Conservation (phyloP, 2,329 filamentous ascomycete genomes). For the Rhynchosporium agropyri region DNA sequence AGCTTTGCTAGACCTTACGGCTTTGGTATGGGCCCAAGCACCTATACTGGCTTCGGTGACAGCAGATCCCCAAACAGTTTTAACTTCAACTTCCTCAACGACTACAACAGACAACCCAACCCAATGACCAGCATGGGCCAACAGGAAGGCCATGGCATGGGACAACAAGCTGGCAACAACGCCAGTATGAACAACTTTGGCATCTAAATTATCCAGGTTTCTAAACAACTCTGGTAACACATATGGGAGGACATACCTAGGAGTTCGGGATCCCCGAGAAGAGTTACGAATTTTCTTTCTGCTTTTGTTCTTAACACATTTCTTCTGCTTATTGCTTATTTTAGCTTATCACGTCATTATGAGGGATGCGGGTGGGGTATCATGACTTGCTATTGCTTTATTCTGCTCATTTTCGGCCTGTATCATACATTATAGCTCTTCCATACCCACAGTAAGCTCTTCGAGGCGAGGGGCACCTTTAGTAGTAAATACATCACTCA, state of each 20-base stretch:
- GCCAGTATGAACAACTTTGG: constrained; percentile 9
- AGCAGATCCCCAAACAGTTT: constrained; percentile 21
- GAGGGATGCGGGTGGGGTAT: constrained; percentile 10
- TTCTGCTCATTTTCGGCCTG: constrained; percentile 12
- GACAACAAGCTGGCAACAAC: constrained; percentile 11
- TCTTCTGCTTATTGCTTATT: constrained; percentile 4
- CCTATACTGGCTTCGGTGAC: constrained; percentile 24
- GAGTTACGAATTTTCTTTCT: constrained; percentile 2
- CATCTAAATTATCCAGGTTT: constrained; percentile 14
- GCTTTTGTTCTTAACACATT: not conserved
- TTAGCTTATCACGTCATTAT: constrained; percentile 15
- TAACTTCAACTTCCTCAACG: constrained; percentile 17
- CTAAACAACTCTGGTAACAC: not conserved
- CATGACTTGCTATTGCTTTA: constrained; percentile 28
- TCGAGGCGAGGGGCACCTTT: constrained; percentile 32
- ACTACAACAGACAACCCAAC: constrained; percentile 29
- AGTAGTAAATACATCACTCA: constrained; percentile 35
- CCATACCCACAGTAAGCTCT: constrained; percentile 48
- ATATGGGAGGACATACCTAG: constrained; percentile 14
- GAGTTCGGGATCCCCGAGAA: constrained; percentile 10
- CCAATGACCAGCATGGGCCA: constrained; percentile 20
- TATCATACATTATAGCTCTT: constrained; percentile 54
- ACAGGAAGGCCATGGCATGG: constrained; percentile 21
- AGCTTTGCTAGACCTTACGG: constrained; percentile 31
- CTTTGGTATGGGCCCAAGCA: constrained; percentile 10